A percentile compares a stretch with the other conserved stretches of the same genome.
Conservation (phyloP, 768 basidiomycete genomes). For the Boletus barrowsii region DNA sequence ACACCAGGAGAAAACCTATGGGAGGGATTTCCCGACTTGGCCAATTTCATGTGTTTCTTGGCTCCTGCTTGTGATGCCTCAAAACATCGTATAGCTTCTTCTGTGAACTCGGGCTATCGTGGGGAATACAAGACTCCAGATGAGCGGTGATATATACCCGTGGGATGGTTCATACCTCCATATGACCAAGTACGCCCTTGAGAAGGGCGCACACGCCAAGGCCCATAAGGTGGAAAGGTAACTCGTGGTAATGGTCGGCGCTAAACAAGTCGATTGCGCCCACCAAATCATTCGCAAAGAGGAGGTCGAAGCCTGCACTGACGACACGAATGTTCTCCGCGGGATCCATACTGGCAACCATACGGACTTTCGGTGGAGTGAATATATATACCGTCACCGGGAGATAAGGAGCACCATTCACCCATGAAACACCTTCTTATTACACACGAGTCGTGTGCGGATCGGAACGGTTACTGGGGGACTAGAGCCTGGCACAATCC, state of each 20-base stretch:
- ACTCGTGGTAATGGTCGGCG: conserved; percentile 32
- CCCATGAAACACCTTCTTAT: too few relatives aligned
- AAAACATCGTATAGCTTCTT: conserved; percentile 58
- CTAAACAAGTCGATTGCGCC: conserved; percentile 51
- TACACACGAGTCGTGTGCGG: too few relatives aligned
- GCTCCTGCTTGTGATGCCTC: conserved; percentile 59
- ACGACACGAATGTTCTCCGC: conserved; percentile 34
- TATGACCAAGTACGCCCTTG: conserved; percentile 68
- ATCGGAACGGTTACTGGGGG: too few relatives aligned
- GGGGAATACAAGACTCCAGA: background rate
- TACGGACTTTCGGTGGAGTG: background rate
- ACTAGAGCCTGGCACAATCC: too few relatives aligned
- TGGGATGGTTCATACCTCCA: conserved; percentile 51
- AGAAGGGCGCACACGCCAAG: conserved; percentile 70
- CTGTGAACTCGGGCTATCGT: conserved; percentile 55
- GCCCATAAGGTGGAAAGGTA: conserved; percentile 75
- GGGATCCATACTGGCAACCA: conserved; percentile 21
- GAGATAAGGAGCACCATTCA: too few relatives aligned
- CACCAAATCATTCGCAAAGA: conserved; percentile 67
- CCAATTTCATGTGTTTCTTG: conserved; percentile 44
- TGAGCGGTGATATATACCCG: background rate
- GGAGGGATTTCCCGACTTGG: conserved; percentile 31
- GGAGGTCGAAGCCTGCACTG: conserved; percentile 58
- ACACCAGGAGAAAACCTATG: conserved; percentile 57
- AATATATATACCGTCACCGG: too few relatives aligned